phyloP scores from a whole-genome alignment of 495 filamentous ascomycete genomes.

The Cercophora scortea region DNA sequence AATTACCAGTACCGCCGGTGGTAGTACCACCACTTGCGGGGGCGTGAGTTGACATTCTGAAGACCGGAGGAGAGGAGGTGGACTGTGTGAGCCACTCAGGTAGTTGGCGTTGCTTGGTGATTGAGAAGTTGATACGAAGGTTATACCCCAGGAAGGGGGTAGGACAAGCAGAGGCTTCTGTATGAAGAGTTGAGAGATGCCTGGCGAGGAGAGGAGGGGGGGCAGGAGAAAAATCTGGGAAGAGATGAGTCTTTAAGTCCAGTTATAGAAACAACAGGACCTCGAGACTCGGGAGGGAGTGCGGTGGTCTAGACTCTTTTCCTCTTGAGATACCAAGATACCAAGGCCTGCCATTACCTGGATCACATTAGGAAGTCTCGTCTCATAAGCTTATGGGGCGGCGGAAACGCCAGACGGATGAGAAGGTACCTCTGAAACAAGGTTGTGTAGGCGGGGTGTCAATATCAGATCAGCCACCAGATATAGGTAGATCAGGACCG shows the following conservation, averaged over 20 bases:
- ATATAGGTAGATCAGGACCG: conserved; percentile 11
- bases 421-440: conserved; percentile 4
- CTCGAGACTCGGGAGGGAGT: background rate
- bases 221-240: background rate
- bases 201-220: background rate
- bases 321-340: background rate
- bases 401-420: background rate
- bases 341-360: background rate
- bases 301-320: conserved; percentile 18
- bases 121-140: background rate
- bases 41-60: too few species aligned
- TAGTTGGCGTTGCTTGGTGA: too few species aligned
- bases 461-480: conserved; percentile 3
- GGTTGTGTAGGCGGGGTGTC: conserved; percentile 8
- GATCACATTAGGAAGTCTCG: conserved; percentile 11
- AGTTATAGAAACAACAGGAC: too few species aligned
- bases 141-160: background rate
- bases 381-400: conserved; percentile 9
- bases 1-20: too few species aligned
- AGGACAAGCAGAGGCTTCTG: background rate
- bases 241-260: too few species aligned
- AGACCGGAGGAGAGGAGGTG: too few species aligned
- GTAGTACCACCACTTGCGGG: too few species aligned
- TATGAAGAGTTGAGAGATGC: background rate
- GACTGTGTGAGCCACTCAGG: too few species aligned